Evolutionary conservation across 441 rosid species (phyloP), one percentile per base, ranked within the genome.

Genomic region (Populus hybrid): DNA sequence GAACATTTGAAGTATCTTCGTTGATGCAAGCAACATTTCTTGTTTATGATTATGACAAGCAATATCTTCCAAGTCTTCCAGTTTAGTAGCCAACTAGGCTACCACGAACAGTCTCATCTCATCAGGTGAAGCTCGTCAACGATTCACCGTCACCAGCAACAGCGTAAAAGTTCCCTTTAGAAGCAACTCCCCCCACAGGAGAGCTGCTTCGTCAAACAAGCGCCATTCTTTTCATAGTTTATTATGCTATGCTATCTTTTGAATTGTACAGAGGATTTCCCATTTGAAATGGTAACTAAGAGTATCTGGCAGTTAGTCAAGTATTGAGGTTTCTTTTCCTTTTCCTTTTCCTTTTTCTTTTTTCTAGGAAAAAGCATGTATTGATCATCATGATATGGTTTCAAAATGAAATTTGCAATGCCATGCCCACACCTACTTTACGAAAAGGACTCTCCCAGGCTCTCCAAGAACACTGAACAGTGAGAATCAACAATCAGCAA

Each of bases 131-230:
- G 81, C 59, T 74, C 72, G 85, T 86, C 82, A 82, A 83, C 74
- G 79, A 72, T 76, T 86, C 77, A 66, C 74, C 21, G 64, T 82
- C 83, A 9, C 30, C 82, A 79, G 53, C 87, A 64, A 76, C 85
- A 71, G 67, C 23, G 16, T 73, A 16, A 16, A 57, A 70, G 69
- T 68, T 64, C 34, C 76, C 65, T 72, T 75, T n/a, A 66, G 72
- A 74, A 76, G 66, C 68, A 65, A 74, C 64, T 32, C 73, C 64
- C 36, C 71, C 80, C 57, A 75, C 50, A 77, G 64, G 38, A 5
- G 66, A 80, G 67, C 16, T 16, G 34, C 7, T 21, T 40, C 19
- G 79, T 76, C 73, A 53, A 77, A 63, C 69, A 28, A 64, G 46
- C 71, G 24, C 28, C 75, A 42, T 53, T 67, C 11, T 64, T 38